Conservation (phyloP, 176 grass and related monocot genomes). For the Paspalum notatum region DNA sequence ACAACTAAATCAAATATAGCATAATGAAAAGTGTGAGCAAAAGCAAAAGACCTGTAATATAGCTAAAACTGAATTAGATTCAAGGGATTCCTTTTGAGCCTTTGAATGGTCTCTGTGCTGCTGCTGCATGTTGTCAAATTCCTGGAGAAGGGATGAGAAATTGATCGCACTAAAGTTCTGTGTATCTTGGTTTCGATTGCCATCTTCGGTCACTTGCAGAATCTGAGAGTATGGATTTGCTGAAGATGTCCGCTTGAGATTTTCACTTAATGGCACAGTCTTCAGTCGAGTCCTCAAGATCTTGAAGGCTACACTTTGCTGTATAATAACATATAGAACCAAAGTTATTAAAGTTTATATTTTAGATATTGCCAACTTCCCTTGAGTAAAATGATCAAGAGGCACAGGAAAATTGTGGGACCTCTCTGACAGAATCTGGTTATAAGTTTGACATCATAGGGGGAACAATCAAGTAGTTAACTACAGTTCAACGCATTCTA, state of each 20-base stretch:
- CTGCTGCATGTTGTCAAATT: slow-evolving; percentile 75
- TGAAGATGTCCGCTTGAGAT: slow-evolving; percentile 67
- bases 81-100: slow-evolving; percentile 51
- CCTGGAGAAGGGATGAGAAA: slow-evolving; percentile 73
- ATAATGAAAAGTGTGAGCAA: slow-evolving; percentile 25
- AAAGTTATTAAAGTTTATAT: background rate
- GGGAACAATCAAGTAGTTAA: background rate
- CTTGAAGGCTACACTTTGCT: slow-evolving; percentile 99
- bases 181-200: slow-evolving; percentile 66
- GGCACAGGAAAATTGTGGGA: background rate
- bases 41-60: slow-evolving; percentile 52
- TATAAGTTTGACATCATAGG: background rate
- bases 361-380: background rate
- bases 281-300: slow-evolving; percentile 93
- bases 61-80: slow-evolving; percentile 43
- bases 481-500: background rate
- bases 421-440: slow-evolving; percentile 13
- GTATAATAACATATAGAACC: slow-evolving; percentile 41
- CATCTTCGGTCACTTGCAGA: slow-evolving; percentile 68
- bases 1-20: slow-evolving; percentile 17
- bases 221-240: slow-evolving; percentile 75
- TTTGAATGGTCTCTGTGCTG: slow-evolving; percentile 69
- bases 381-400: slow-evolving; percentile 7
- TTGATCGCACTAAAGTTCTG: slow-evolving; percentile 70
- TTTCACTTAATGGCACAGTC: slow-evolving; percentile 83